phyloP scores from a whole-genome alignment of 108 stramenopile genomes.

The Nitzschia sp. region DNA sequence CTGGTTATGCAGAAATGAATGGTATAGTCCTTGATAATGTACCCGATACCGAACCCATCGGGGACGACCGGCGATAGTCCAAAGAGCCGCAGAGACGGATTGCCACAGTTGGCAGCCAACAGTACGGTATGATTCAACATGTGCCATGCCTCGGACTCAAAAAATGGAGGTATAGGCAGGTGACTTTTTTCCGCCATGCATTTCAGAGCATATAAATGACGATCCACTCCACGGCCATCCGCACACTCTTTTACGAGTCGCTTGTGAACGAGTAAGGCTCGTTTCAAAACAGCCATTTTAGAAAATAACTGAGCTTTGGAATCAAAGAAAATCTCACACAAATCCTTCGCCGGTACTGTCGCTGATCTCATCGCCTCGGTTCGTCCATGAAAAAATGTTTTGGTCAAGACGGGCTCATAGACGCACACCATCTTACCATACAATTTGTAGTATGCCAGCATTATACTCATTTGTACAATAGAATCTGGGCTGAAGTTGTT shows the following conservation, averaged over 20 bases:
- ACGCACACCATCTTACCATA: slow-evolving; percentile 79
- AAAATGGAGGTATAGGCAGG: slow-evolving; percentile 63
- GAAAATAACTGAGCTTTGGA: slow-evolving; percentile 23
- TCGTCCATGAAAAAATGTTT: slow-evolving; percentile 82
- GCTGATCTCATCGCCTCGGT: slow-evolving; percentile 85
- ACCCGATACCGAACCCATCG: slow-evolving; percentile 83
- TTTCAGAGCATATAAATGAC: slow-evolving; percentile 82
- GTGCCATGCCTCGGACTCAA: slow-evolving; percentile 63
- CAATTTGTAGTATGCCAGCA: slow-evolving; percentile 78
- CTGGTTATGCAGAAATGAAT: slow-evolving; percentile 71
- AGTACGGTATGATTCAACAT: slow-evolving; percentile 79
- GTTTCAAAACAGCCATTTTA: slow-evolving; percentile 59
- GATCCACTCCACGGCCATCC: slow-evolving; percentile 72
- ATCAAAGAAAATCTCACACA: slow-evolving; percentile 49
- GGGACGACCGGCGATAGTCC: slow-evolving; percentile 83
- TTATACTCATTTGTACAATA: slow-evolving; percentile 80
- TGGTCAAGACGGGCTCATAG: slow-evolving; percentile 86
- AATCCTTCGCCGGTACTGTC: slow-evolving; percentile 58
- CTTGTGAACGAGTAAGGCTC: slow-evolving; percentile 63
- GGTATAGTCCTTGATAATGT: slow-evolving; percentile 82
- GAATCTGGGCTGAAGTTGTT: slow-evolving; percentile 86
- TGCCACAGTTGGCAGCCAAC: slow-evolving; percentile 88
- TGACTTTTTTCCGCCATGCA: slow-evolving; percentile 75
- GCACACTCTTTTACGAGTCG: slow-evolving; percentile 68
- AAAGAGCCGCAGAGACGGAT: slow-evolving; percentile 77